Conservation (phyloP, 495 filamentous ascomycete species). For the Tuber brumale region DNA sequence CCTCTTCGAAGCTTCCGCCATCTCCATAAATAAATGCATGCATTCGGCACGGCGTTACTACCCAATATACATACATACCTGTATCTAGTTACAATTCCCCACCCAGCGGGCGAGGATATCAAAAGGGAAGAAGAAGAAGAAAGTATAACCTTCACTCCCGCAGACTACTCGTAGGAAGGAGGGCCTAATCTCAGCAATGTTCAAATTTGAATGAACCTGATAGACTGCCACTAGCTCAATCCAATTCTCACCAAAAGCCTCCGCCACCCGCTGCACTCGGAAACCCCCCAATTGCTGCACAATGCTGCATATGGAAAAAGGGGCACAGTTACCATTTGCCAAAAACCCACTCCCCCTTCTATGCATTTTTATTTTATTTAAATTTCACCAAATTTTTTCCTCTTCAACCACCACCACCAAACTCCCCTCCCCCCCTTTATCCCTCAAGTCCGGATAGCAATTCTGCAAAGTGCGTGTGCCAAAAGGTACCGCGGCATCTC, state of each 20-base stretch:
- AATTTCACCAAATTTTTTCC: not conserved
- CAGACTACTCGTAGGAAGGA: not conserved
- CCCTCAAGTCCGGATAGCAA: conserved; percentile 15
- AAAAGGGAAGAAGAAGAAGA: not conserved
- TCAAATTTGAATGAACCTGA: conserved; percentile 1
- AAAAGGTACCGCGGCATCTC: conserved; percentile 31
- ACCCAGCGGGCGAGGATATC: not conserved
- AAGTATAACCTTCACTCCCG: not conserved
- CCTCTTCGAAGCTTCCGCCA: not conserved
- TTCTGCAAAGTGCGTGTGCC: conserved; percentile 15
- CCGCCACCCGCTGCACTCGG: conserved; percentile 1
- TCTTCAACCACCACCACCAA: conserved; percentile 10
- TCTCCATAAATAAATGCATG: not conserved
- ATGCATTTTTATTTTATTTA: not conserved
- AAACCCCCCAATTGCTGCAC: conserved; percentile 1
- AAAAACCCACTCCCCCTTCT: conserved; percentile 8
- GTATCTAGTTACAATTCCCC: conserved; percentile 1
- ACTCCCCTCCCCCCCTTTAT: not conserved
- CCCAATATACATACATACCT: not conserved
- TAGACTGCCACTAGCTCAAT: conserved; percentile 10
- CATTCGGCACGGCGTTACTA: conserved; percentile 9
- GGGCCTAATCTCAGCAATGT: not conserved
- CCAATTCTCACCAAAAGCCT: conserved; percentile 7
- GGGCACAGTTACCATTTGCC: not conserved
- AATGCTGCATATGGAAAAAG: conserved; percentile 3